Evolutionary conservation across 352 stramenopile species (phyloP).

Genomic region (Phytophthora citrophthora): DNA sequence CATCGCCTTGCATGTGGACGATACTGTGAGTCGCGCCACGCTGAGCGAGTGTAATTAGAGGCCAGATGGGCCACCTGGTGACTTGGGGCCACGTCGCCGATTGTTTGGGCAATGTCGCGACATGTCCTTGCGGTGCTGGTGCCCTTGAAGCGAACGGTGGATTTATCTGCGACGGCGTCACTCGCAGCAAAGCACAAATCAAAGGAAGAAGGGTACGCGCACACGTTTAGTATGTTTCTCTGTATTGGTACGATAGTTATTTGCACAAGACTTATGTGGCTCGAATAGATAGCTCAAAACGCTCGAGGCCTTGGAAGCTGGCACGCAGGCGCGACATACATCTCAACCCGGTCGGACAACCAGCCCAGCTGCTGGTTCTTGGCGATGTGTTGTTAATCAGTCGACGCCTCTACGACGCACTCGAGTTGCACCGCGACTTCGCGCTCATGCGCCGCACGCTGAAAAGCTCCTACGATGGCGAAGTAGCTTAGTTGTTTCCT

Average conservation of each 20-base stretch:
- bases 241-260: constrained; percentile 54
- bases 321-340: constrained; percentile 8
- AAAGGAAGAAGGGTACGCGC: constrained; percentile 1
- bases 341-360: constrained; percentile 11
- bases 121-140: constrained; percentile 7
- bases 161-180: constrained; percentile 12
- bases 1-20: constrained; percentile 4
- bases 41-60: constrained; percentile 15
- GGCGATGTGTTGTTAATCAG: constrained; percentile 24
- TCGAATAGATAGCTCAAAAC: constrained; percentile 53
- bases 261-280: constrained; percentile 42
- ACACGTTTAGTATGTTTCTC: constrained; percentile 28
- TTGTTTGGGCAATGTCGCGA: constrained; percentile 24
- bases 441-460: constrained; percentile 76
- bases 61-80: constrained; percentile 2
- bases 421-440: constrained; percentile 51
- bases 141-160: not conserved
- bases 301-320: constrained; percentile 19
- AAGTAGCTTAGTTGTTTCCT: constrained; percentile 82
- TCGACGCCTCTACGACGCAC: constrained; percentile 42
- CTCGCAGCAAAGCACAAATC: not conserved
- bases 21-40: constrained; percentile 12
- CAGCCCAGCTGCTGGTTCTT: constrained; percentile 28
- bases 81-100: no score
- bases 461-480: constrained; percentile 81